These are phyloP conservation scores for Endoconidiophora polonica DNA, from an alignment of 2,329 filamentous ascomycete genomes.

Conservation along the genomic window DNA sequence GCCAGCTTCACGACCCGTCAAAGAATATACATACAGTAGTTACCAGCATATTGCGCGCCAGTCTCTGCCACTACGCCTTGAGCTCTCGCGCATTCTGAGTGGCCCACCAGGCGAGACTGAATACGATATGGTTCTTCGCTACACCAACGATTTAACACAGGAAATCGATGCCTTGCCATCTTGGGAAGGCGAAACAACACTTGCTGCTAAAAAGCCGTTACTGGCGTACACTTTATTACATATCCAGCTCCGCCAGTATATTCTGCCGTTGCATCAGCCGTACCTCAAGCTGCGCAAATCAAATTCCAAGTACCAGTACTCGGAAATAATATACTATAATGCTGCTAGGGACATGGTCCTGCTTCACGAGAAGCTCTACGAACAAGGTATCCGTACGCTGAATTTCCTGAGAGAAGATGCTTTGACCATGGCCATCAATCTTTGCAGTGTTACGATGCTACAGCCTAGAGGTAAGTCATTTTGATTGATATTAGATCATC, in stretches of 20 bases:
- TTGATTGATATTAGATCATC: neutral
- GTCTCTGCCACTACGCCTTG: slow-evolving; percentile 37
- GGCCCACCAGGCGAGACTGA: slow-evolving; percentile 37
- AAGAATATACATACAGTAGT: slow-evolving; percentile 40
- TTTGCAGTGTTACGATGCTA: slow-evolving; percentile 43
- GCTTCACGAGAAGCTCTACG: slow-evolving; percentile 42
- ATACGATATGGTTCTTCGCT: slow-evolving; percentile 44
- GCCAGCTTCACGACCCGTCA: slow-evolving; percentile 32
- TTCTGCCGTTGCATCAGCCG: slow-evolving; percentile 43
- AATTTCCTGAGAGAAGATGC: slow-evolving; percentile 45
- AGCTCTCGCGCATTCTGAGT: slow-evolving; percentile 39
- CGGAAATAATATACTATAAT: slow-evolving; percentile 47
- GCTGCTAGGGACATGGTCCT: slow-evolving; percentile 44
- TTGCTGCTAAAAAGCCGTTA: slow-evolving; percentile 34
- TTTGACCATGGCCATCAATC: slow-evolving; percentile 41
- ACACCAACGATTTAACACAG: slow-evolving; percentile 43
- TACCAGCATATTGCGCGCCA: slow-evolving; percentile 42
- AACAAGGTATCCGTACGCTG: slow-evolving; percentile 40
- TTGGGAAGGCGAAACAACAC: slow-evolving; percentile 27
- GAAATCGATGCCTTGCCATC: slow-evolving; percentile 43
- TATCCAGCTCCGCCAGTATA: slow-evolving; percentile 44
- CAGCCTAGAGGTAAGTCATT: slow-evolving; percentile 27
- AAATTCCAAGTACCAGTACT: slow-evolving; percentile 45
- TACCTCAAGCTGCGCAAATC: slow-evolving; percentile 42
- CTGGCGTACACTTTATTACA: slow-evolving; percentile 44